A percentile compares a stretch with the other conserved stretches of the same genome.
These are phyloP conservation scores for Telopea speciosissima DNA, from an alignment of 177 flowering plant species.

Conservation along the genomic window DNA sequence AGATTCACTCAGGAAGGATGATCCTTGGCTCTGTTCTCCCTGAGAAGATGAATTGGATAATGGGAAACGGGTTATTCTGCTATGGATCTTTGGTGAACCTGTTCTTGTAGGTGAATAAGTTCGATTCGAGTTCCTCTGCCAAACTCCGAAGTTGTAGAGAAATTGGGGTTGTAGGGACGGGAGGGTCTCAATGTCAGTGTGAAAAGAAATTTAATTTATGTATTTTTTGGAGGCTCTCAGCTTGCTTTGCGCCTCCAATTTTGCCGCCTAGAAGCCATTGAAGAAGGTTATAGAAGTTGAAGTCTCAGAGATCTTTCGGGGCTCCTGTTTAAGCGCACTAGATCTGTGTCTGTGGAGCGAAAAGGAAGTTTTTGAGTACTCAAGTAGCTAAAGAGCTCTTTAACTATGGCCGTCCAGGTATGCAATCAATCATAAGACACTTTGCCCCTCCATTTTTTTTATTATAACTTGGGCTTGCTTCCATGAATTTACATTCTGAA, in stretches of 20 bases:
- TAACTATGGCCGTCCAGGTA: slow-evolving; percentile 17
- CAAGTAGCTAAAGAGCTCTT: neutral
- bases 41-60: neutral
- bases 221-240: neutral
- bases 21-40: neutral
- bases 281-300: neutral
- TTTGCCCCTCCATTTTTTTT: neutral
- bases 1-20: neutral
- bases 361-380: neutral
- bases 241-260: neutral
- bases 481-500: too few relatives aligned
- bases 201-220: too few relatives aligned
- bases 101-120: neutral
- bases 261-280: neutral
- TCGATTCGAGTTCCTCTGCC: neutral
- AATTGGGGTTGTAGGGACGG: neutral
- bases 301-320: neutral
- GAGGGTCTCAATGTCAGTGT: too few relatives aligned
- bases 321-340: neutral
- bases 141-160: neutral
- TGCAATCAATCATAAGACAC: neutral
- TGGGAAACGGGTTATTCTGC: neutral
- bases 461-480: too few relatives aligned
- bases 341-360: neutral
- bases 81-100: neutral